Evolutionary conservation across 2,329 filamentous ascomycete species (phyloP), one percentile per base, ranked within the genome.

Genomic region (Sclerotiophoma versabilis): DNA sequence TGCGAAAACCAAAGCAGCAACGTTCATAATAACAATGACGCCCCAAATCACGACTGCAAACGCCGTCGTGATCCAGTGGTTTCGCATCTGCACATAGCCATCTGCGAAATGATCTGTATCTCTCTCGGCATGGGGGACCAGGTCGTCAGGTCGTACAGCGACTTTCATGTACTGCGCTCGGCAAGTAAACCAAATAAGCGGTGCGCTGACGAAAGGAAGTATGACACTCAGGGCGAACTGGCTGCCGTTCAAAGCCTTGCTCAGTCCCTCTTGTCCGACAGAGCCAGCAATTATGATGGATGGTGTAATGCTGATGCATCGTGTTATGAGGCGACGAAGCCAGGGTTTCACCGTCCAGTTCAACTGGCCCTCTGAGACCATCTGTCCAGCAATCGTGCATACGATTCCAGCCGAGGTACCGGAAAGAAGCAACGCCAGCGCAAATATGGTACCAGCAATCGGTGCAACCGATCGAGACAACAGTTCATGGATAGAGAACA

Each of bases 341-440:
- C 92, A 96, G 0, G 92, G 92, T 57, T 81, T 81, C 26, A 93
- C 75, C 5, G 77, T 85, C 89, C 91, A 92, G 39, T 86, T 85
- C 37, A 96, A 74, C 57, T 92, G 90, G 6, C 92, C 92, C 72
- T 96, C 92, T 58, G 86, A 88, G 19, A 96, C 88, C 87, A 96
- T 95, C 73, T 96, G 92, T 0, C 92, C 92, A 0, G 92, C 85
- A 63, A 96, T 95, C 1, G 92, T 96, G 77, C 92, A 96, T 2
- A 96, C 88, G 29, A 96, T 91, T 5, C 92, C 92, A 0, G 92
- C 92, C 0, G 87, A 91, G 11, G 91, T 83, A 8, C 92, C 92
- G 0, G 89, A 93, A 0, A 96, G 83, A 0, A 96, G 82, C 1
- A 96, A 79, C 0, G 92, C 91, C 2, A 96, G 79, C 0, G 91